These are phyloP conservation scores for Kappamyces sp. DNA, from an alignment of 192 early-diverging fungal species.

Conservation along the genomic window DNA sequence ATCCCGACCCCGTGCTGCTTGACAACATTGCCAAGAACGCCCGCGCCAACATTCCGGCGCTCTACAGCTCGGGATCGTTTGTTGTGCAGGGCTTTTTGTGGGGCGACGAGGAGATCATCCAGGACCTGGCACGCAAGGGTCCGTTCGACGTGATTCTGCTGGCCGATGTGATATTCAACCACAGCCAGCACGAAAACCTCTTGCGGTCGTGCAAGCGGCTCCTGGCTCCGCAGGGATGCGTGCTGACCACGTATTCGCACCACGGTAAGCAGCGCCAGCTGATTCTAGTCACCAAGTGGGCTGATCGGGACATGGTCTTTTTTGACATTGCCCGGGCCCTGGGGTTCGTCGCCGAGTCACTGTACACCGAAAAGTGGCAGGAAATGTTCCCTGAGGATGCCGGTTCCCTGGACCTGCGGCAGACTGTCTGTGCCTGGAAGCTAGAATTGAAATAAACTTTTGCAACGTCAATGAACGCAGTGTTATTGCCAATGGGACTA, in stretches of 20 bases:
- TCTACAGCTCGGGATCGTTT: conserved; percentile 17
- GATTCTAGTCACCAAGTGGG: conserved; percentile 57
- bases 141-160: conserved; percentile 77
- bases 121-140: conserved; percentile 20
- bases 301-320: conserved; percentile 73
- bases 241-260: conserved; percentile 76
- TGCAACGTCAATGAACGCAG: too few relatives aligned
- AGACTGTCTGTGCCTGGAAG: conserved; percentile 75
- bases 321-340: conserved; percentile 62
- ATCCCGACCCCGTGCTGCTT: conserved; percentile 71
- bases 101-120: conserved; percentile 51
- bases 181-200: conserved; percentile 75
- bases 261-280: conserved; percentile 30
- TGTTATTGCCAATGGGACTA: too few relatives aligned
- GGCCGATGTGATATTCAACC: conserved; percentile 80
- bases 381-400: conserved; percentile 87
- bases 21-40: conserved; percentile 72
- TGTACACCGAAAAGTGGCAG: conserved; percentile 61
- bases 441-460: conserved; percentile 16
- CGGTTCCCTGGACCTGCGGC: conserved; percentile 68
- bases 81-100: conserved; percentile 61
- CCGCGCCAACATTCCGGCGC: conserved; percentile 36
- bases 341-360: conserved; percentile 61
- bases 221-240: conserved; percentile 46
- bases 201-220: conserved; percentile 61